Base-by-base conservation (phyloP, 2,329 filamentous ascomycete species). In the Ophidiomyces ophidiicola region DNA sequence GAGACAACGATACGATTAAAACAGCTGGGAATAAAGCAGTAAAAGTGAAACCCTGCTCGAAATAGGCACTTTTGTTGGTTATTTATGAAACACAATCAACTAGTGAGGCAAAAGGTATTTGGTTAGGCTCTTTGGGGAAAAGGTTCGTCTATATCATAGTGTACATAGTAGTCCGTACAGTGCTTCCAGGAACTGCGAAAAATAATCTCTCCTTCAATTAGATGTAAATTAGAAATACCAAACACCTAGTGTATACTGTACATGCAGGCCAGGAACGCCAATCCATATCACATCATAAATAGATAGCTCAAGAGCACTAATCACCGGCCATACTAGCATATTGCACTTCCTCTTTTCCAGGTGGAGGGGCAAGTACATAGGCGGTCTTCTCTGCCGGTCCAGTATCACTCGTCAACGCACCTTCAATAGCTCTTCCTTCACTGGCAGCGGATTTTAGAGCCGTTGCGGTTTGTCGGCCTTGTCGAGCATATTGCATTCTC, bases 1-100 rank as follows among this genome's bases (percentile, higher is more conserved):
- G 90, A 39, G 82, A 96, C 62, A 98, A 98, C 56, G 86, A 94
- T 51, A 83, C 80, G 23, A 76, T 94, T 53, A 92, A 87, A 62
- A 67, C 76, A 36, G 70, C 71, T 2, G 68, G 63, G 1, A 51
- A 53, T 23, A 50, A 60, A 48, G 47, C 51, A 12, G 56, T 63
- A 25, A 63, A 62, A 50, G 53, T 62, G 39, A 63, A 64, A 49
- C 51, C 60, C 31, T 65, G 63, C 44, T 60, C 60, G 17, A 60
- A 54, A 25, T 32, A 46, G 12, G 29, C 14, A 5, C 10, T n/a
- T n/a, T n/a, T n/a, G n/a, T n/a, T n/a, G n/a, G n/a, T n/a, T n/a
- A 45, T 31, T 6, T 43, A 39, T 31, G 48, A 17, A 19, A 36
- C 6, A 35, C 2, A 24, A 19, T n/a, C n/a, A n/a, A n/a, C n/a